Percentiles rank a stretch among this genome's conserved stretches.
phyloP scores from a whole-genome alignment of 2,329 filamentous ascomycete genomes.

The Fusarium pseudograminearum region DNA sequence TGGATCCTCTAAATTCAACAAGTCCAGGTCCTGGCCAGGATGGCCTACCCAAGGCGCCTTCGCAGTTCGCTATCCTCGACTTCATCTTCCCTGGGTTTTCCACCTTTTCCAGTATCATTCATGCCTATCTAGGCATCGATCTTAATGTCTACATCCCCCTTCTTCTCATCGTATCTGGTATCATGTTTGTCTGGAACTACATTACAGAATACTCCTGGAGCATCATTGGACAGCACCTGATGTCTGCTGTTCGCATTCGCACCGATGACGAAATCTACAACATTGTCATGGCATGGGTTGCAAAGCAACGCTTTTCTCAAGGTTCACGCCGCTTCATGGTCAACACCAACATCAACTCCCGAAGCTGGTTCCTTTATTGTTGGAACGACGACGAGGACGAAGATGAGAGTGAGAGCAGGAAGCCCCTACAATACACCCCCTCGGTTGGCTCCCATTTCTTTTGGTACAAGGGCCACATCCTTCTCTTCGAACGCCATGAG shows the following conservation, averaged over 20 bases:
- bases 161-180: constrained; percentile 62
- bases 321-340: constrained; percentile 72
- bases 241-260: constrained; percentile 74
- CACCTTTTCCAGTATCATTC: constrained; percentile 64
- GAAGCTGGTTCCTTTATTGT: constrained; percentile 62
- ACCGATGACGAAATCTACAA: constrained; percentile 80
- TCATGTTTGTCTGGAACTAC: constrained; percentile 66
- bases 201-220: constrained; percentile 61
- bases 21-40: constrained; percentile 20
- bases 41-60: constrained; percentile 30
- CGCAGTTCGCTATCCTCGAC: constrained; percentile 66
- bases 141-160: constrained; percentile 72
- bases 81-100: constrained; percentile 75
- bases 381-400: constrained; percentile 61
- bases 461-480: constrained; percentile 70
- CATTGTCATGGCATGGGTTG: constrained; percentile 77
- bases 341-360: constrained; percentile 70
- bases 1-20: constrained; percentile 45
- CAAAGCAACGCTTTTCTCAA: constrained; percentile 70
- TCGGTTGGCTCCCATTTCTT: constrained; percentile 76
- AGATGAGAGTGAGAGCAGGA: constrained; percentile 59
- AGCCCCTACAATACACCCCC: constrained; percentile 72
- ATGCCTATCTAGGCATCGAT: constrained; percentile 71
- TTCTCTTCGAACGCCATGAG: constrained; percentile 68
- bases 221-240: constrained; percentile 66